Evolutionary conservation across 2,329 filamentous ascomycete genomes (phyloP).

Genomic region (Xylaria polymorpha): DNA sequence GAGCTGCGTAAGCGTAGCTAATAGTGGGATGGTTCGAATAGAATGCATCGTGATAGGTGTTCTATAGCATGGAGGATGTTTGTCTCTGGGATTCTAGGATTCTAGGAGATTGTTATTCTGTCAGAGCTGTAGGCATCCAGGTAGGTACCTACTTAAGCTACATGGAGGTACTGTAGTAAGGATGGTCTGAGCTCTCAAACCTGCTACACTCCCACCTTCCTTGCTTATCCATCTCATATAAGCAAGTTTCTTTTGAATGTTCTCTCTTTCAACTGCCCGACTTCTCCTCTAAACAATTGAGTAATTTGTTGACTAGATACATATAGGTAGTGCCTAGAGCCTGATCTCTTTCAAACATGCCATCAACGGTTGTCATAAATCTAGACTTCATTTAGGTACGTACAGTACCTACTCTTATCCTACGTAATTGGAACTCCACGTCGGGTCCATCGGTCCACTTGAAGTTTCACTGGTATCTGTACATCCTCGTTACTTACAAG

Average conservation of each 20-base stretch:
- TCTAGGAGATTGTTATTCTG: background rate
- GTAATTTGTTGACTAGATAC: no score
- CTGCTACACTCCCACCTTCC: background rate
- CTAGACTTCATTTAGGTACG: no score
- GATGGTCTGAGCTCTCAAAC: conserved; percentile 7
- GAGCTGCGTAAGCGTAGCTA: conserved; percentile 38
- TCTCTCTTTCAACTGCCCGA: background rate
- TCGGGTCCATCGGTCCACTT: background rate
- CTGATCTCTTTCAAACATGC: background rate
- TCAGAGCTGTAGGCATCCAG: background rate
- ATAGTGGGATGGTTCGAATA: conserved; percentile 28
- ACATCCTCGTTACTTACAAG: background rate
- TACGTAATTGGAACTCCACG: background rate
- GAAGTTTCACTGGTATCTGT: background rate
- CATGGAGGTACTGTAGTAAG: background rate
- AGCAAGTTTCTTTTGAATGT: background rate
- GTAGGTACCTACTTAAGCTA: no score
- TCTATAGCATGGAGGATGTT: conserved; percentile 3
- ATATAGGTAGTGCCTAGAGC: background rate
- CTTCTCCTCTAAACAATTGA: background rate
- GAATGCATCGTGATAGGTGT: conserved; percentile 32
- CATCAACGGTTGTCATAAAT: background rate
- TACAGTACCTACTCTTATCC: no score
- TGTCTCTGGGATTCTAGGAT: background rate
- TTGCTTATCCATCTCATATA: background rate